Evolutionary conservation across 805 yeast genomes (phyloP), one percentile per base, ranked within the genome.

Genomic region (Candida silvicultrix): DNA sequence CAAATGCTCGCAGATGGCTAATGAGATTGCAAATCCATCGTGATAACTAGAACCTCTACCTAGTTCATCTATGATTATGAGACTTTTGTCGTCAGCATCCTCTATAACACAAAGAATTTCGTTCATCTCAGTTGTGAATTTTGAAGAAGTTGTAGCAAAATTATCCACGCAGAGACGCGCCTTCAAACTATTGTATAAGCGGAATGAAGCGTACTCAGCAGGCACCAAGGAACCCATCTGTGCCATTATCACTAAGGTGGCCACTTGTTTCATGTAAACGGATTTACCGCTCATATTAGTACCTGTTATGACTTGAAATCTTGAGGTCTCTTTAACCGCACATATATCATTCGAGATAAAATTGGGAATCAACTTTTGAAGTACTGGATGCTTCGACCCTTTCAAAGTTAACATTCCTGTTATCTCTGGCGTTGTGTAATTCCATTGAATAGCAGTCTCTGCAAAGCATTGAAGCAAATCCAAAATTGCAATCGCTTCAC

Each of bases 261-360:
- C 78, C 8, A 76, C 65, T 51, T 78, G 81, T 43, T 73, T 71
- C 37, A 80, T 68, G 48, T 75, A 77, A 5, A 79, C 74, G 0
- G 84, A 78, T 53, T 80, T 80, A 2, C 85, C 85, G 42, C 83
- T 80, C 81, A 77, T 77, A 49, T 80, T 80, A 3, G 80, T 76
- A 0, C 85, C 84, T 0, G 83, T 78, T 5, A 80, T 67, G 2
- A 80, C 67, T 45, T 74, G 77, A 9, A 75, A 55, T 25, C 71
- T 52, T 3, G 78, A 71, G 8, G 65, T 58, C 10, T 61, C 65
- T 5, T 56, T 48, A 7, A 63, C 52, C 5, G 67, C 60, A 4
- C 62, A 60, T 1, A 71, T 60, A 51, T 71, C 71, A 55, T 75
- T 76, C 1, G 73, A 57, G 16, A 71, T 53, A 51, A 64, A 68